phyloP scores from a whole-genome alignment of 768 basidiomycete species.

The Mrakia blollopis region DNA sequence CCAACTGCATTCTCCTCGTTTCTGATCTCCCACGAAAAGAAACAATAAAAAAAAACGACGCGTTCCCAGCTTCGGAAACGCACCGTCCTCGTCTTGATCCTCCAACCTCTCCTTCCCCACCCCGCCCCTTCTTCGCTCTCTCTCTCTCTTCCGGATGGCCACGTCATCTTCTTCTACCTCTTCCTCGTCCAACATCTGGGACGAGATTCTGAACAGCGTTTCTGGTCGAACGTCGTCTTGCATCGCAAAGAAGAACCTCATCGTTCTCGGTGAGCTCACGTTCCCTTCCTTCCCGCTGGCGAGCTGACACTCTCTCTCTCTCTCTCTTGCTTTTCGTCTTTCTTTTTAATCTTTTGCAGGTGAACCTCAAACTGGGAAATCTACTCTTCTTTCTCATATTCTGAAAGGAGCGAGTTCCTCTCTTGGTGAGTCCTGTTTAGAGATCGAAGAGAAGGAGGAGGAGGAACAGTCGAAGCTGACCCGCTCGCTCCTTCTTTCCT shows the following conservation, averaged over 20 bases:
- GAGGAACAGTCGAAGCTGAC: constrained; percentile 22
- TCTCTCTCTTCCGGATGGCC: not conserved
- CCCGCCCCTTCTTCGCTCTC: not conserved
- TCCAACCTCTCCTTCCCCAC: not conserved
- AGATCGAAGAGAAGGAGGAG: constrained; percentile 18
- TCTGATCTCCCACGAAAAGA: not conserved
- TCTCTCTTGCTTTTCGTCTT: too few species aligned
- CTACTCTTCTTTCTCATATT: constrained; percentile 52
- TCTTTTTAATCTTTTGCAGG: too few species aligned
- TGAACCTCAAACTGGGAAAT: constrained; percentile 72
- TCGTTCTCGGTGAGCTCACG: constrained; percentile 58
- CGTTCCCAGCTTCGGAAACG: not conserved
- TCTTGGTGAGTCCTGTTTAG: constrained; percentile 14
- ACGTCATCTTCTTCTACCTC: not conserved
- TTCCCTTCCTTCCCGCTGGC: not conserved
- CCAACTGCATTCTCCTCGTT: not conserved
- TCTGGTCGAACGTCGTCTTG: constrained; percentile 61
- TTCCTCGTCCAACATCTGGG: constrained; percentile 61
- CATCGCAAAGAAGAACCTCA: constrained; percentile 64
- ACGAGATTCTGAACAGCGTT: constrained; percentile 81
- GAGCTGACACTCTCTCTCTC: too few species aligned
- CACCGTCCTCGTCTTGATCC: not conserved
- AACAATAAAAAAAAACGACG: too few species aligned
- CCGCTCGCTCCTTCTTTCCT: constrained; percentile 35
- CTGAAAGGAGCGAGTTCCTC: constrained; percentile 11